Base-by-base conservation (phyloP, 2,329 filamentous ascomycete genomes). In the Endothia cerciana region DNA sequence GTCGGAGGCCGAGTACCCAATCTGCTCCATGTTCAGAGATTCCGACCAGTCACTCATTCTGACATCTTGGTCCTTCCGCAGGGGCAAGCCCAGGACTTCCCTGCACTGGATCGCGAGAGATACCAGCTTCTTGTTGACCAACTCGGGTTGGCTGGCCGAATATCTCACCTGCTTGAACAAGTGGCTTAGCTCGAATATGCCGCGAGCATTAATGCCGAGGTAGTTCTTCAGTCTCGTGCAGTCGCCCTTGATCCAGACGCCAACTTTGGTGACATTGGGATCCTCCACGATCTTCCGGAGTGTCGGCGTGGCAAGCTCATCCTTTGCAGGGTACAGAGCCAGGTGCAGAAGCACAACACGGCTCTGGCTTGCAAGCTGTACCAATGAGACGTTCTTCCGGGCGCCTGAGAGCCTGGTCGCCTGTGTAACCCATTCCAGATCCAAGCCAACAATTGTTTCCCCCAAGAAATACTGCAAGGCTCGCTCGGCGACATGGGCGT, bases 321-420 rank as follows among this genome's bases (percentile, higher is more conserved):
- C 77, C 40, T 77, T 78, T 3, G 80, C 76, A 2, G 80, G 76
- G 71, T 87, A 92, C 2, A 89, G 71, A 2, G 92, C 90, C 62
- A 97, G 77, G 70, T 97, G 94, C 70, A 97, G 94, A 0, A 97
- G 83, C 0, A 84, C 92, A 59, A 97, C 89, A 17, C 88, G 89
- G 68, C 89, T 87, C 53, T 91, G 86, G 67, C 88, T 91, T 0
- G 94, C 92, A 28, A 97, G 76, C 76, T 97, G 94, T 53, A 97
- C 89, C 45, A 97, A 77, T 0, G 91, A 94, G 7, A 96, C 86
- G 68, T 93, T 92, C 61, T 84, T 81, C 69, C 91, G 89, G 4
- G 88, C 78, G 3, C 82, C 81, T 2, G 82, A 75, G 8, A 69
- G 71, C 25, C 75, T 81, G 6, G 74, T 79, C 0, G 87, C 82